Conservation (phyloP, 768 basidiomycete genomes). For the Scleroderma bovista region DNA sequence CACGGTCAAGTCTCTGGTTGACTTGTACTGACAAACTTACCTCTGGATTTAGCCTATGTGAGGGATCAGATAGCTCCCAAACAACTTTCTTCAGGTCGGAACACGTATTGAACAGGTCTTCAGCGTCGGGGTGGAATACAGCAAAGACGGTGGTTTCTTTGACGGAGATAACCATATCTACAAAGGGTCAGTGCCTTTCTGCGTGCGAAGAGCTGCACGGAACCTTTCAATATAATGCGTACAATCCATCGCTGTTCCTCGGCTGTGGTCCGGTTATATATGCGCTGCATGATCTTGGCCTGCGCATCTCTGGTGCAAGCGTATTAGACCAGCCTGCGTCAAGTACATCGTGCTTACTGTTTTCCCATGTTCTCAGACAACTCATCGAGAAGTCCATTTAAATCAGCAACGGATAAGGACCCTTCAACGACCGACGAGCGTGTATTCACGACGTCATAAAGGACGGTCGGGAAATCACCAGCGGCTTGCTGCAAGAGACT, state of each 20-base stretch:
- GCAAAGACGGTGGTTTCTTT: conserved; percentile 91
- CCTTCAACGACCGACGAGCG: conserved; percentile 77
- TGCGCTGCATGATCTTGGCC: conserved; percentile 64
- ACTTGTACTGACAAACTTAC: conserved; percentile 22
- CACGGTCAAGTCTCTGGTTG: conserved; percentile 3
- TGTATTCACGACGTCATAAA: conserved; percentile 82
- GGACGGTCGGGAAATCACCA: conserved; percentile 84
- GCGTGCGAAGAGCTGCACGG: background rate
- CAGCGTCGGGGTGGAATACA: conserved; percentile 91
- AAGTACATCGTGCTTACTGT: conserved; percentile 43
- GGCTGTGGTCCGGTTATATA: conserved; percentile 76
- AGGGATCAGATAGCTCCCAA: conserved; percentile 81
- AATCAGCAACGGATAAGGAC: conserved; percentile 69
- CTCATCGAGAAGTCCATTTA: conserved; percentile 80
- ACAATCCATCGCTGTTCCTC: conserved; percentile 94
- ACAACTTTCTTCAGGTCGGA: conserved; percentile 93
- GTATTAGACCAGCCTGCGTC: conserved; percentile 3
- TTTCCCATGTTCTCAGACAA: conserved; percentile 68
- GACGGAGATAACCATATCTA: conserved; percentile 89
- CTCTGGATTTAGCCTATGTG: conserved; percentile 56
- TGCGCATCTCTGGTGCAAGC: conserved; percentile 57
- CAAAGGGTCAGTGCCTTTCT: background rate
- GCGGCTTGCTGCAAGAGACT: conserved; percentile 49
- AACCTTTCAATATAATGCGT: conserved; percentile 94
- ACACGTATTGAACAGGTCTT: conserved; percentile 92